Base-by-base conservation (phyloP, 352 stramenopile genomes). In the Pythium phragmitis region DNA sequence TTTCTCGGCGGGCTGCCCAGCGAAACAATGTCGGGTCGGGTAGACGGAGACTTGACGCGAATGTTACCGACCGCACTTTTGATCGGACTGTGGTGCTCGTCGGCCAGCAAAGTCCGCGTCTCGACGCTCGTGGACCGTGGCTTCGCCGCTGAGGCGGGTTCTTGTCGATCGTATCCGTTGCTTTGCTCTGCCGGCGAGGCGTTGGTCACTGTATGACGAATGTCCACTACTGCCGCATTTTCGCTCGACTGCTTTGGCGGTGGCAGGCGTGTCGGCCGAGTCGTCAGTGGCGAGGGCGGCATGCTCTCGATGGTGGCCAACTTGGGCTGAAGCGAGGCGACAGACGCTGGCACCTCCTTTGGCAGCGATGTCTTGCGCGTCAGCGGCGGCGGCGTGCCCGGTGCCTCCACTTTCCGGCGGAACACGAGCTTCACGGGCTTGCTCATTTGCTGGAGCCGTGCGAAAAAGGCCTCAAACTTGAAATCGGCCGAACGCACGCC, bases 381-480 rank as follows among this genome's bases (percentile, higher is more conserved):
- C 61, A 57, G 53, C n/a, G 41, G 43, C 9, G 60, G 66, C 2
- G 68, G 55, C 16, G 60, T 67, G 7, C 60, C 60, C 19, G 60
- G 51, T 7, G 43, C 48, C 39, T 28, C 54, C 39, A 51, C 28
- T 30, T 68, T 72, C 12, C 82, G 76, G 53, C 62, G 58, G 36
- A 96, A 94, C 23, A 90, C 77, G 5, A 96, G 68, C 19, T 75
- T 76, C 7, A 96, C 86, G 3, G 87, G 87, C 55, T 96, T 96
- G 55, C 83, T 87, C 85, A 93, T 91, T 28, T 96, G 80, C 52
- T 94, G 85, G 5, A 96, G 66, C 4, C 82, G 68, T 23, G 77
- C 77, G 59, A 96, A 96, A 56, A 96, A 96, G 3, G 80, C 74
- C 54, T 91, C 82, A 23, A 96, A 96, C 56, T 79, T 77, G 57